phyloP scores from a whole-genome alignment of 768 basidiomycete genomes.

The Dentipellis sp. region DNA sequence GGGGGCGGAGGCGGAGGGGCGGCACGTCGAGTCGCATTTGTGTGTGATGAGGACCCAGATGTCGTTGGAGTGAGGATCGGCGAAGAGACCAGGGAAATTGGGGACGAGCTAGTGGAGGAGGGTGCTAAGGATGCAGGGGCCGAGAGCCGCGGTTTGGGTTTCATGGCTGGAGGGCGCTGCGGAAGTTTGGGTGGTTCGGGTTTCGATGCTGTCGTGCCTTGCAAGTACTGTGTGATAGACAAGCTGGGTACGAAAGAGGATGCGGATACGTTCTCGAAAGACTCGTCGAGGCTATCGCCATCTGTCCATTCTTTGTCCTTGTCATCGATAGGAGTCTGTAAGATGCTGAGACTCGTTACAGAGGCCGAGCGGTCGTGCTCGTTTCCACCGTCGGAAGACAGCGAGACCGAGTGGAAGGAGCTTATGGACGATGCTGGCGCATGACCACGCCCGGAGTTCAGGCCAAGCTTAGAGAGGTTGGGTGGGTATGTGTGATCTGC shows the following conservation, averaged over 20 bases:
- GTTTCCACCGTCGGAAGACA: conserved; percentile 47
- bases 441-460: conserved; percentile 33
- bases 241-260: conserved; percentile 37
- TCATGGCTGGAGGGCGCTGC: conserved; percentile 10
- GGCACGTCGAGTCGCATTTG: conserved; percentile 25
- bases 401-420: conserved; percentile 72
- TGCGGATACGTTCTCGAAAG: conserved; percentile 57
- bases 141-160: conserved; percentile 22
- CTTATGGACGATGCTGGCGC: conserved; percentile 59
- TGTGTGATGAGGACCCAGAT: conserved; percentile 49
- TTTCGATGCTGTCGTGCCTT: conserved; percentile 13
- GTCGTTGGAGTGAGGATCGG: conserved; percentile 23
- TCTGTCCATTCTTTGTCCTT: conserved; percentile 35
- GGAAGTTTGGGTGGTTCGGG: conserved; percentile 14
- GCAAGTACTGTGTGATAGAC: conserved; percentile 29
- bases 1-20: not conserved
- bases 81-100: not conserved
- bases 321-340: conserved; percentile 22
- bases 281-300: conserved; percentile 48
- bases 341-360: conserved; percentile 22
- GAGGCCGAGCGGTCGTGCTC: conserved; percentile 13
- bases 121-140: conserved; percentile 21
- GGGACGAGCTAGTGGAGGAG: conserved; percentile 13
- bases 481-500: conserved; percentile 47
- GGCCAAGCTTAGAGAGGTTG: conserved; percentile 19